Percentiles rank a stretch among this genome's conserved stretches.
These are phyloP conservation scores for Rubia tinctorum DNA, from an alignment of 305 asterid genomes.

Conservation along the genomic window DNA sequence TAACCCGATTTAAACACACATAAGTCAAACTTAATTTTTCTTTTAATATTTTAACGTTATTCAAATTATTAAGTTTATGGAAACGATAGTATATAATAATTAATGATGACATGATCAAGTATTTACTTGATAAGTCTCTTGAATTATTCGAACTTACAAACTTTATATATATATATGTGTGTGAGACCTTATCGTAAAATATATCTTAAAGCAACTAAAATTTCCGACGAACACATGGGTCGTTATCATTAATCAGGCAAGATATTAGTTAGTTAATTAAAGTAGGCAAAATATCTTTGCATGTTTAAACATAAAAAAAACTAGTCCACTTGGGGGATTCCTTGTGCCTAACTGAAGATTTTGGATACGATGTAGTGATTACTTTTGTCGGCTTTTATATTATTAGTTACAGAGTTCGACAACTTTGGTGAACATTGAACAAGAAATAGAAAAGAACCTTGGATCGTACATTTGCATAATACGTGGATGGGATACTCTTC, in stretches of 20 bases:
- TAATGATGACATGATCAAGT: too few relatives aligned
- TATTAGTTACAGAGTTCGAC: neutral
- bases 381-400: neutral
- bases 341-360: neutral
- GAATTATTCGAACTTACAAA: too few relatives aligned
- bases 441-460: conserved; percentile 2
- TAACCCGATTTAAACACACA: too few relatives aligned
- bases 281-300: neutral
- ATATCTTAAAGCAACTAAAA: too few relatives aligned
- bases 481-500: neutral
- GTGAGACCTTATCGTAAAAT: too few relatives aligned
- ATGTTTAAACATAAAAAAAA: neutral
- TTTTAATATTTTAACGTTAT: too few relatives aligned
- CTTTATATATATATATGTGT: too few relatives aligned
- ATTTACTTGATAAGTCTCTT: too few relatives aligned
- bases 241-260: neutral
- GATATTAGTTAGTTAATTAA: neutral
- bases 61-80: too few relatives aligned
- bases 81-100: too few relatives aligned
- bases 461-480: neutral
- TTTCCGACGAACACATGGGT: too few relatives aligned
- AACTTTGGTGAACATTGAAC: neutral
- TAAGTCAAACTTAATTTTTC: too few relatives aligned
- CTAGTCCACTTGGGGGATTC: neutral
- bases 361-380: neutral